phyloP scores from a whole-genome alignment of 2,329 filamentous ascomycete species.

The Stachybotrys echinatus region DNA sequence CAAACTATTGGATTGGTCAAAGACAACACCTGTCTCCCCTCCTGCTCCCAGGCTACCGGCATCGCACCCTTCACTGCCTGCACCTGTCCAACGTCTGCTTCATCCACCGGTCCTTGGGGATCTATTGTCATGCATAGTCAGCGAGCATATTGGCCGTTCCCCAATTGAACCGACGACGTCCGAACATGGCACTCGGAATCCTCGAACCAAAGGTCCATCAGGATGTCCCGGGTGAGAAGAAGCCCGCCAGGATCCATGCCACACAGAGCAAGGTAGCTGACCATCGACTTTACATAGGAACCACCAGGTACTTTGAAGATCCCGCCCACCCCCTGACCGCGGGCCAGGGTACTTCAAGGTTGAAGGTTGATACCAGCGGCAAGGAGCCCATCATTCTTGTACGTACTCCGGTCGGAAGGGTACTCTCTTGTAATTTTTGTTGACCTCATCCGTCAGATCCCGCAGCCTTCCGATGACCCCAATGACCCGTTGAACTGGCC shows the following conservation, averaged over 20 bases:
- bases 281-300: constrained; percentile 35
- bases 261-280: constrained; percentile 4
- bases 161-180: not conserved
- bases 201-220: constrained; percentile 61
- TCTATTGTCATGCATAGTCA: not conserved
- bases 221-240: constrained; percentile 69
- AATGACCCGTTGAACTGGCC: constrained; percentile 88
- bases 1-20: not conserved
- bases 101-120: too few species aligned
- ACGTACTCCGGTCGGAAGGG: constrained; percentile 9
- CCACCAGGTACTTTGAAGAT: constrained; percentile 60
- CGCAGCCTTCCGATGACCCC: constrained; percentile 85
- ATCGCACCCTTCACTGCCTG: too few species aligned
- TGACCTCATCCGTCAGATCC: constrained; percentile 36
- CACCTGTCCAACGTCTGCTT: too few species aligned
- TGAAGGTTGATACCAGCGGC: constrained; percentile 71
- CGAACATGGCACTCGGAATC: constrained; percentile 56
- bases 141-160: not conserved
- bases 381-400: constrained; percentile 71
- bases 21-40: constrained; percentile 3
- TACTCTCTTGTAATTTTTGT: not conserved
- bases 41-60: too few species aligned
- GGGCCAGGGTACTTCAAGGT: constrained; percentile 32
- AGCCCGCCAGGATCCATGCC: not conserved
- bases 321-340: constrained; percentile 40